A percentile compares a stretch with the other conserved stretches of the same genome.
Evolutionary conservation across 108 stramenopile genomes (phyloP).

Genomic region (Fistulifera solaris): DNA sequence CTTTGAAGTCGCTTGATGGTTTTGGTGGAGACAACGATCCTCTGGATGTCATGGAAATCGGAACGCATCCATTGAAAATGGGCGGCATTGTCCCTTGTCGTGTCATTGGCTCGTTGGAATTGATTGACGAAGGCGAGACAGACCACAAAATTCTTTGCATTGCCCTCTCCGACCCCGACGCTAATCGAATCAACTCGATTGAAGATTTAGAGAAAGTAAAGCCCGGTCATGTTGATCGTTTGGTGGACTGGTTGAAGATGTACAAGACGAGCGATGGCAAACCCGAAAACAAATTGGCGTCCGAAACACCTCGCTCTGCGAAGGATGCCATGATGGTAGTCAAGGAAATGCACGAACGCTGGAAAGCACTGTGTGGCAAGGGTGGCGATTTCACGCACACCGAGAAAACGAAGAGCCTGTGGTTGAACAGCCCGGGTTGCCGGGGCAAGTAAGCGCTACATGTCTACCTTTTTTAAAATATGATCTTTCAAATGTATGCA

Average conservation of each 20-base stretch:
- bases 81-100: conserved; percentile 86
- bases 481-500: no score
- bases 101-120: conserved; percentile 89
- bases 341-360: conserved; percentile 64
- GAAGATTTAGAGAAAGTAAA: conserved; percentile 79
- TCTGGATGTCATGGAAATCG: conserved; percentile 95
- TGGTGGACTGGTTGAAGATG: conserved; percentile 89
- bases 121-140: conserved; percentile 97
- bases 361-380: conserved; percentile 74
- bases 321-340: conserved; percentile 67
- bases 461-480: no score
- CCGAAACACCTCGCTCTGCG: conserved; percentile 61
- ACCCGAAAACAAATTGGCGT: conserved; percentile 80
- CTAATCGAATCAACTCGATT: conserved; percentile 45
- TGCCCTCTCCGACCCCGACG: conserved; percentile 64
- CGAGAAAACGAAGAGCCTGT: conserved; percentile 46
- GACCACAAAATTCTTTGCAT: conserved; percentile 96
- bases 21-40: conserved; percentile 98
- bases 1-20: conserved; percentile 46
- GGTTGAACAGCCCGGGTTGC: conserved; percentile 66
- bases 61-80: conserved; percentile 73
- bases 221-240: conserved; percentile 71
- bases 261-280: conserved; percentile 98
- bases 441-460: conserved; percentile 25
- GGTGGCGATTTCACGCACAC: conserved; percentile 39